A percentile compares a stretch with the other conserved stretches of the same genome.
These are phyloP conservation scores for Leishmania aethiopica DNA, from an alignment of 208 protist species.

Conservation along the genomic window DNA sequence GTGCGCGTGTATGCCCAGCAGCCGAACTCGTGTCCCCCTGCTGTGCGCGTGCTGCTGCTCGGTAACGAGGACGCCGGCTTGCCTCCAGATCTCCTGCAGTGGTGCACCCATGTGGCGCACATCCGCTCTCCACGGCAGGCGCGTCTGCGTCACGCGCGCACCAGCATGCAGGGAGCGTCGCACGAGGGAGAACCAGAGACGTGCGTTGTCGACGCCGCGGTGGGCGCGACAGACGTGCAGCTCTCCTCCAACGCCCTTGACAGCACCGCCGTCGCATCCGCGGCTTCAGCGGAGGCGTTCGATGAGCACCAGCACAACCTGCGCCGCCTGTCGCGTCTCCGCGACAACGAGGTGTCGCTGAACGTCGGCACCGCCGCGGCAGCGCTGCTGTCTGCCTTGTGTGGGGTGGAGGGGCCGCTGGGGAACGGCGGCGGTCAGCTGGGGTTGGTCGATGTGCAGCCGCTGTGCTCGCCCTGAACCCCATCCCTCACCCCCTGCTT, in stretches of 20 bases:
- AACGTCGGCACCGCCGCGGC: slow-evolving; percentile 84
- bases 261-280: background rate
- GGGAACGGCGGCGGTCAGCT: background rate
- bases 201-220: background rate
- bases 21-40: background rate
- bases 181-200: background rate
- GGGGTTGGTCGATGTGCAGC: slow-evolving; percentile 7
- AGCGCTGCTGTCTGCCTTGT: slow-evolving; percentile 51
- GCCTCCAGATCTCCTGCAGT: slow-evolving; percentile 35
- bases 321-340: slow-evolving; percentile 29
- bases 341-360: slow-evolving; percentile 65
- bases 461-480: slow-evolving; percentile 1
- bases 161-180: background rate
- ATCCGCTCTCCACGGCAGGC: slow-evolving; percentile 51
- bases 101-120: slow-evolving; percentile 67
- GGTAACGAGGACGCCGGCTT: slow-evolving; percentile 82
- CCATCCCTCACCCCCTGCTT: background rate
- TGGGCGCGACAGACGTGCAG: background rate
- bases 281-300: background rate
- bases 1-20: background rate
- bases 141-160: slow-evolving; percentile 21
- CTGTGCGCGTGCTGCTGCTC: slow-evolving; percentile 57
- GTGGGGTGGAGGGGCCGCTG: slow-evolving; percentile 23
- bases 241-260: background rate
- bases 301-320: slow-evolving; percentile 18